Evolutionary conservation across 306 rosid species (phyloP), one percentile per base, ranked within the genome.

Genomic region (Oxytropis ochrocephala): DNA sequence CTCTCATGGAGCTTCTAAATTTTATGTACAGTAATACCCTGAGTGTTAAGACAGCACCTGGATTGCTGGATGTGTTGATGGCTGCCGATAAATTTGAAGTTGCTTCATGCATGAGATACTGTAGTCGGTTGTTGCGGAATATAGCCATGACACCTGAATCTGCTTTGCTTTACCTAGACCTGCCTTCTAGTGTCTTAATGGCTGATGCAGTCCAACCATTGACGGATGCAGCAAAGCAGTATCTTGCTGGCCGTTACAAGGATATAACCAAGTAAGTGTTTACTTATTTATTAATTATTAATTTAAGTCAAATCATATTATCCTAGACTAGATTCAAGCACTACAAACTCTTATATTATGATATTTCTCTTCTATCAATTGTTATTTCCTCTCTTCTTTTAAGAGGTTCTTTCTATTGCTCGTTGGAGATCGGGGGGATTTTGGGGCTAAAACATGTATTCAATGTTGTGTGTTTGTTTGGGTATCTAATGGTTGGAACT

Each of bases 41-140:
- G 69, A 75, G 73, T 12, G 75, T 73, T 44, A 75, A 81, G 59
- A 68, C 96, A 4, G 93, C 99, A 61, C 85, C 96, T 47, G 95
- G 85, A 67, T 79, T 95, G 82, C 86, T 95, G 36, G 96, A 95
- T 74, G 96, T 95, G 58, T 86, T 95, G 74, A 89, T 95, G 99
- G 96, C 97, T 63, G 99, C 99, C 14, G 99, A 95, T 78, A 95
- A 91, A 75, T 95, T 91, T 84, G 93, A 95, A 82, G 99, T 95
- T 44, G 95, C 97, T 53, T 95, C 99, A 39, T 95, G 99, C 85
- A 95, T 95, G 99, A 86, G 96, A 75, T 57, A 87, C 59, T 95
- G 99, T 75, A 91, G 96, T 72, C 77, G 84, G 24, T 73, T 87
- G 32, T 65, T 95, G 82, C 86, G 96, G 54, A 87, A 80, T 68